Conservation (phyloP, 164 flowering plant species). For the Magnolia sinica region DNA sequence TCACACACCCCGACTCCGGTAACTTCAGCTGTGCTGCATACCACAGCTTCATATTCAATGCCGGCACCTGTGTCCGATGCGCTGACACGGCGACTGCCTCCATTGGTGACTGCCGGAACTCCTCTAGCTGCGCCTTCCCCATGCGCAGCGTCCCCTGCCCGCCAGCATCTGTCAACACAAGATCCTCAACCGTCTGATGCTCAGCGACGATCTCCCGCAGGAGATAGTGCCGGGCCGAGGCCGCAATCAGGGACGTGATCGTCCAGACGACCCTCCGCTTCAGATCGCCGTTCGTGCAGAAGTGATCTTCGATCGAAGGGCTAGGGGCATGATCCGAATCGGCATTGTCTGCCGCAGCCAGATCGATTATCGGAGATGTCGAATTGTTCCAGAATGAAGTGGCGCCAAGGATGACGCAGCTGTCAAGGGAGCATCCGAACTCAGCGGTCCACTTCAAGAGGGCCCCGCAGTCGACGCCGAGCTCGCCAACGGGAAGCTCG, state of each 20-base stretch:
- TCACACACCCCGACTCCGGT: not conserved
- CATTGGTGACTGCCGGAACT: conserved; percentile 3
- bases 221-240: conserved; percentile 12
- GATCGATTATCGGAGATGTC: conserved; percentile 13
- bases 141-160: conserved; percentile 11
- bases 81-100: not conserved
- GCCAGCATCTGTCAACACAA: conserved; percentile 4
- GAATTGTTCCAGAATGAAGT: not conserved
- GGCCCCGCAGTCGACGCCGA: conserved; percentile 35
- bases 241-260: conserved; percentile 6
- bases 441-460: conserved; percentile 47
- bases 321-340: not conserved
- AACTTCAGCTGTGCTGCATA: conserved; percentile 8
- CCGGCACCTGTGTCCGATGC: conserved; percentile 10
- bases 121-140: conserved; percentile 6
- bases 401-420: conserved; percentile 43
- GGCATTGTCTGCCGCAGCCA: not conserved
- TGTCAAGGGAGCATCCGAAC: conserved; percentile 37
- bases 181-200: conserved; percentile 3
- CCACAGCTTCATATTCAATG: conserved; percentile 14
- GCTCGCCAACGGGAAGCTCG: conserved; percentile 49
- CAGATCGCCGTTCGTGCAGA: conserved; percentile 3
- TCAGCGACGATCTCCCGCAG: conserved; percentile 5
- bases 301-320: not conserved
- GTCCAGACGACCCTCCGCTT: conserved; percentile 13